Conservation (phyloP, 768 basidiomycete species). For the Pleurotus tuoliensis region DNA sequence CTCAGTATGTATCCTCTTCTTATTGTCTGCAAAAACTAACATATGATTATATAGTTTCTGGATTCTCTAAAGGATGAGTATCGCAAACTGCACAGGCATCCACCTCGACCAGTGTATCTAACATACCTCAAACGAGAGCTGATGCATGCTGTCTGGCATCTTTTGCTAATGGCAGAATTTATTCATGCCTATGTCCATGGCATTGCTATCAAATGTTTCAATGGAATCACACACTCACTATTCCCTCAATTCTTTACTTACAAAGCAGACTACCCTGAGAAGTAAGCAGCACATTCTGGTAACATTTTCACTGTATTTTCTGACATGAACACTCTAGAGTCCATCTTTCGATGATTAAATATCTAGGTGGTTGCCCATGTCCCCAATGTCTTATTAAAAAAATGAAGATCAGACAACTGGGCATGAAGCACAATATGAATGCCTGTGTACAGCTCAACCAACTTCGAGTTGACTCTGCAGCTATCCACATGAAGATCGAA, state of each 20-base stretch:
- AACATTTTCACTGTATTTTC: too few relatives aligned
- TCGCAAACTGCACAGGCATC: conserved; percentile 1
- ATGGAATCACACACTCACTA: conserved; percentile 17
- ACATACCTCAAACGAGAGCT: conserved; percentile 23
- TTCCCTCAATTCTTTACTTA: conserved; percentile 25
- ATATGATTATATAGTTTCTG: too few relatives aligned
- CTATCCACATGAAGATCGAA: too few relatives aligned
- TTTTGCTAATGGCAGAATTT: conserved; percentile 19
- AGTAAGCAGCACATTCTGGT: conserved; percentile 6
- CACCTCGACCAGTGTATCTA: conserved; percentile 12
- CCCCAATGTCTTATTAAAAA: conserved; percentile 13
- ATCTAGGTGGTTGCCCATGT: conserved; percentile 17
- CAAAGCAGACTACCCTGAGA: conserved; percentile 28
- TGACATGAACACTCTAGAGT: too few relatives aligned
- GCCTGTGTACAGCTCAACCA: not conserved
- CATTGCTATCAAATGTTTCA: conserved; percentile 18
- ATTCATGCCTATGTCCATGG: conserved; percentile 22
- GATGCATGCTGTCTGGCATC: conserved; percentile 22
- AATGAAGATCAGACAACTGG: not conserved
- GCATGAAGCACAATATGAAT: not conserved
- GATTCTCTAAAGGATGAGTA: conserved; percentile 18
- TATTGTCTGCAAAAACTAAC: too few relatives aligned
- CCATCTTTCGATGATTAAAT: conserved; percentile 11
- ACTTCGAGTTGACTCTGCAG: too few relatives aligned
- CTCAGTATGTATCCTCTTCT: conserved; percentile 12